Percentiles rank a stretch among this genome's conserved stretches.
These are phyloP conservation scores for Pezicula radicicola DNA, from an alignment of 2,329 filamentous ascomycete species.

Conservation along the genomic window DNA sequence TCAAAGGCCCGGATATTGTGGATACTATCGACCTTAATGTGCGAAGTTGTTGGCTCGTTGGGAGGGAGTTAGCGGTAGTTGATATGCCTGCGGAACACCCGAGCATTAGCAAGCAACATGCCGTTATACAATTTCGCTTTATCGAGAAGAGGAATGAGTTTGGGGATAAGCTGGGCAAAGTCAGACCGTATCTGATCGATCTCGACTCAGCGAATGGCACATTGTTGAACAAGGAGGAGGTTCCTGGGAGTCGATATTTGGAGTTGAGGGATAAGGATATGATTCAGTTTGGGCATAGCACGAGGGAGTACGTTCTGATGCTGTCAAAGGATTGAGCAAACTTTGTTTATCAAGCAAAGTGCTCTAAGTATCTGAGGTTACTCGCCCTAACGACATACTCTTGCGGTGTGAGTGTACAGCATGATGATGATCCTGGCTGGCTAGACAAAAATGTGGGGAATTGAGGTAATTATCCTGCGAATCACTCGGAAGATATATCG, in stretches of 20 bases:
- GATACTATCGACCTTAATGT: slow-evolving; percentile 75
- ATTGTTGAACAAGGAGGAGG: slow-evolving; percentile 68
- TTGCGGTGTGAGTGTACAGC: not conserved
- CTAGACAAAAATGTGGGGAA: not conserved
- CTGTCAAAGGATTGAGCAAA: slow-evolving; percentile 39
- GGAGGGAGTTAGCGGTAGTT: slow-evolving; percentile 74
- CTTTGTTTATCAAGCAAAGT: not conserved
- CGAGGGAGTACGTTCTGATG: slow-evolving; percentile 95
- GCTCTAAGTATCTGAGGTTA: not conserved
- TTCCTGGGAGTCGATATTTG: slow-evolving; percentile 76
- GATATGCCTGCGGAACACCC: slow-evolving; percentile 86
- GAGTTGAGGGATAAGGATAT: slow-evolving; percentile 89
- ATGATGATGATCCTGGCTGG: too few relatives aligned
- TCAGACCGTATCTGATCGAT: slow-evolving; percentile 89
- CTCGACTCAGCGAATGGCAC: slow-evolving; percentile 93
- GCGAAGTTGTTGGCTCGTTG: slow-evolving; percentile 88
- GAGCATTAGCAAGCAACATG: slow-evolving; percentile 93
- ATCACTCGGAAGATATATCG: not conserved
- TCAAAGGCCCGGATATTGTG: slow-evolving; percentile 77
- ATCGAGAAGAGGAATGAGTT: slow-evolving; percentile 81
- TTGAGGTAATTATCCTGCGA: not conserved
- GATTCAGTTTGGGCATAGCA: slow-evolving; percentile 81
- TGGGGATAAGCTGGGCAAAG: slow-evolving; percentile 75
- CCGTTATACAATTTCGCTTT: slow-evolving; percentile 88
- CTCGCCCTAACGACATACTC: not conserved